Evolutionary conservation across 2,329 filamentous ascomycete species (phyloP).

Genomic region (Fusarium pseudonygamai): DNA sequence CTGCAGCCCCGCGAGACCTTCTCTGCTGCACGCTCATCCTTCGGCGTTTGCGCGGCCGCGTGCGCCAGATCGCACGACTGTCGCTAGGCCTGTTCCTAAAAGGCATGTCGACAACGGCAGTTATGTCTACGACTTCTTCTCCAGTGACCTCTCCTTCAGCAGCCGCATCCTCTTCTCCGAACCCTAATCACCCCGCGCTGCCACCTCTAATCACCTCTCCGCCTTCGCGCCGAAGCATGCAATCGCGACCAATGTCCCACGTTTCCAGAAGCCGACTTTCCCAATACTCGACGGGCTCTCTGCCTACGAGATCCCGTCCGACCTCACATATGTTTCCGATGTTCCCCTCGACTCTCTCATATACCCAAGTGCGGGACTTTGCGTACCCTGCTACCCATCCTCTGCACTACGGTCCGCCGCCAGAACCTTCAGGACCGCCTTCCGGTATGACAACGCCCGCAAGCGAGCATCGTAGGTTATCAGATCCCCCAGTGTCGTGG

Average conservation of each 20-base stretch:
- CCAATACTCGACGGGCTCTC: constrained; percentile 80
- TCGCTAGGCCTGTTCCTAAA: constrained; percentile 36
- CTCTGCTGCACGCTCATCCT: constrained; percentile 27
- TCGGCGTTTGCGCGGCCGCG: constrained; percentile 43
- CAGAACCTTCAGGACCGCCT: constrained; percentile 73
- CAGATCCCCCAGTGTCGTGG: constrained; percentile 81
- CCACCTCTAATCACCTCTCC: constrained; percentile 68
- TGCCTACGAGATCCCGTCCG: constrained; percentile 76
- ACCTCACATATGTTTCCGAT: constrained; percentile 83
- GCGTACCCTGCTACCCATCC: constrained; percentile 86
- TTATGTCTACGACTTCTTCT: constrained; percentile 67
- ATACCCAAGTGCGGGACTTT: constrained; percentile 95
- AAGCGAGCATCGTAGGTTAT: constrained; percentile 82
- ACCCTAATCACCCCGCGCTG: constrained; percentile 63
- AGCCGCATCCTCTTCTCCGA: constrained; percentile 55
- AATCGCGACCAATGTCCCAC: constrained; percentile 75
- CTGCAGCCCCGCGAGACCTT: constrained; percentile 34
- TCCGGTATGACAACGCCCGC: constrained; percentile 87
- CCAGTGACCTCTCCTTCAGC: constrained; percentile 63
- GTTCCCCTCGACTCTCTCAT: constrained; percentile 85
- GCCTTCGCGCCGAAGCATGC: constrained; percentile 65
- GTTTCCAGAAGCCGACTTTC: constrained; percentile 84
- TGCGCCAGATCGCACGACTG: constrained; percentile 46
- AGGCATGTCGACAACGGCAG: constrained; percentile 56
- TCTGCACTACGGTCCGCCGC: constrained; percentile 92